Conservation (phyloP, 2,329 filamentous ascomycete species). For the Colletotrichum acutatum region DNA sequence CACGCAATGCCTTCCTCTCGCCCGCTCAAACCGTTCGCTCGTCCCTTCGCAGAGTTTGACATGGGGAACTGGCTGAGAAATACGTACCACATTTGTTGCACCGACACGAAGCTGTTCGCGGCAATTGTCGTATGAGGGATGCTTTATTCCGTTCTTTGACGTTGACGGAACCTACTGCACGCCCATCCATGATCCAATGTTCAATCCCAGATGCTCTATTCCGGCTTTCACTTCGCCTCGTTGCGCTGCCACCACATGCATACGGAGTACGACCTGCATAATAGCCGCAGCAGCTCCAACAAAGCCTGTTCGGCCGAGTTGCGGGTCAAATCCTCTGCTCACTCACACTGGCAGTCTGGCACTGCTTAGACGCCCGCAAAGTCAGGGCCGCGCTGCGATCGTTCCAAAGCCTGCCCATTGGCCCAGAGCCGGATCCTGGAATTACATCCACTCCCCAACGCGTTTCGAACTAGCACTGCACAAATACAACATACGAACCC, state of each 20-base stretch:
- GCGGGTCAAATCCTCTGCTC: constrained; percentile 1
- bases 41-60: neutral
- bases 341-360: neutral
- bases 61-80: neutral
- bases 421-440: neutral
- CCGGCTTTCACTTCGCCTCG: constrained; percentile 2
- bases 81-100: constrained; percentile 1
- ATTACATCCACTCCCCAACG: neutral
- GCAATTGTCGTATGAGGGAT: neutral
- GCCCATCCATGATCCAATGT: neutral
- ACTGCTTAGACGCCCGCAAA: neutral
- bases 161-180: neutral
- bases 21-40: neutral
- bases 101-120: constrained; percentile 21
- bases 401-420: neutral
- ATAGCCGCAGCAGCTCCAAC: neutral
- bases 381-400: constrained; percentile 1
- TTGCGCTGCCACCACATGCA: constrained; percentile 6
- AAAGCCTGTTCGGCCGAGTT: constrained; percentile 29
- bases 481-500: neutral
- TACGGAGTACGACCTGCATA: neutral
- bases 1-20: neutral
- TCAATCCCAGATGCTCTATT: neutral
- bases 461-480: neutral
- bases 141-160: constrained; percentile 12